A percentile compares a stretch with the other conserved stretches of the same genome.
phyloP scores from a whole-genome alignment of 176 grass and related monocot genomes.

The Juncus effusus region DNA sequence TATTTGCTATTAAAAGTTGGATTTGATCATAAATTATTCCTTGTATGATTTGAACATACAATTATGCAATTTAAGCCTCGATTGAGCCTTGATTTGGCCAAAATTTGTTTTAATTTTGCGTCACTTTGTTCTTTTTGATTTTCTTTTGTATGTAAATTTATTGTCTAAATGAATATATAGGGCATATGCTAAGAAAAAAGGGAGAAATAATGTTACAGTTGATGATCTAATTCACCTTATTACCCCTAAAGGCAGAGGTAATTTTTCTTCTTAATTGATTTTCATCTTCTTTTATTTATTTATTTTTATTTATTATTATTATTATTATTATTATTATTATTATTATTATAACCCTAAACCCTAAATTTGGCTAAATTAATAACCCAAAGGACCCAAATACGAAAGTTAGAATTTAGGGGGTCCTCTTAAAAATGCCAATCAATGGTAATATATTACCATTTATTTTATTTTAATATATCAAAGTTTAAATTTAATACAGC shows the following conservation, averaged over 20 bases:
- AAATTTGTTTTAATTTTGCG: neutral
- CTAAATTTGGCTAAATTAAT: neutral
- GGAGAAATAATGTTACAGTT: slow-evolving; percentile 94
- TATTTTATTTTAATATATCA: slow-evolving; percentile 9
- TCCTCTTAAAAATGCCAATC: neutral
- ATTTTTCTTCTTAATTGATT: slow-evolving; percentile 21
- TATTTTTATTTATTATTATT: neutral
- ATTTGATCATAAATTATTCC: too few relatives aligned
- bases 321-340: neutral
- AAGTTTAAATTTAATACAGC: slow-evolving; percentile 43
- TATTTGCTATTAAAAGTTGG: too few relatives aligned
- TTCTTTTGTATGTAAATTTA: slow-evolving; percentile 4
- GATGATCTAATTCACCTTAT: slow-evolving; percentile 97
- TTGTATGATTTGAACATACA: too few relatives aligned
- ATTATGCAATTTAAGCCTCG: too few relatives aligned
- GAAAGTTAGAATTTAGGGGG: neutral
- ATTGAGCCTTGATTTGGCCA: too few relatives aligned
- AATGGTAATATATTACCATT: neutral
- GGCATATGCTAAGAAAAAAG: slow-evolving; percentile 90
- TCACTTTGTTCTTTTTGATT: neutral
- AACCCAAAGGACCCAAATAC: neutral
- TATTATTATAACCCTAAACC: neutral
- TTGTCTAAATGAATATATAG: slow-evolving; percentile 33
- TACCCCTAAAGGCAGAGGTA: slow-evolving; percentile 93
- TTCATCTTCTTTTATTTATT: slow-evolving; percentile 18